Conservation (phyloP, 2,329 filamentous ascomycete genomes). For the Fusarium torulosum region DNA sequence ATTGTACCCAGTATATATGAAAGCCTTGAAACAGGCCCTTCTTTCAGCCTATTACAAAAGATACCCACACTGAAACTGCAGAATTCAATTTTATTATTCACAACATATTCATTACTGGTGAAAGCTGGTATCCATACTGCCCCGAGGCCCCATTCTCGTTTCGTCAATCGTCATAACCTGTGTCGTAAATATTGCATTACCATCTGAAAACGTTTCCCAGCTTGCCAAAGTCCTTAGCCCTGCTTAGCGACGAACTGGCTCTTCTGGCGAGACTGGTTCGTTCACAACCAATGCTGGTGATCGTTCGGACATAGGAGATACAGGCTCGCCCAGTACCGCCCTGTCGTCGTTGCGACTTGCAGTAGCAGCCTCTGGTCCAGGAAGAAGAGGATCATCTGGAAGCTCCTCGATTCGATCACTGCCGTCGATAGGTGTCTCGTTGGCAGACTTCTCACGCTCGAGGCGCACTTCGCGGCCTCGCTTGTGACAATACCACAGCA, state of each 20-base stretch:
- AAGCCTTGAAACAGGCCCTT: conserved; percentile 1
- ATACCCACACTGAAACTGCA: conserved; percentile 49
- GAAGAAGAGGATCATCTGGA: conserved; percentile 61
- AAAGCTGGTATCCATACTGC: conserved; percentile 29
- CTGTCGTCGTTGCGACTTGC: conserved; percentile 15
- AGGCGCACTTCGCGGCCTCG: conserved; percentile 88
- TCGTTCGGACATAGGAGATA: conserved; percentile 36
- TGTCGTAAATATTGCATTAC: conserved; percentile 33
- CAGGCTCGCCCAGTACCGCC: conserved; percentile 30
- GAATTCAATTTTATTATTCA: conserved; percentile 34
- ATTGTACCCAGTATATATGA: not conserved
- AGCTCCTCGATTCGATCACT: conserved; percentile 62
- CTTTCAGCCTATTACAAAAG: conserved; percentile 24
- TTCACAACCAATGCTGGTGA: conserved; percentile 19
- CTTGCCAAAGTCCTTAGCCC: not conserved
- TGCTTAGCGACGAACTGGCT: conserved; percentile 26
- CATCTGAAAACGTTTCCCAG: conserved; percentile 10
- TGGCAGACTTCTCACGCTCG: conserved; percentile 65
- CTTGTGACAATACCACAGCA: conserved; percentile 99
- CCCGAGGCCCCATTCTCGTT: conserved; percentile 16
- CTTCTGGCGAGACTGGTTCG: conserved; percentile 22
- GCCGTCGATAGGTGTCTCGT: conserved; percentile 54
- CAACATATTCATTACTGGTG: conserved; percentile 17
- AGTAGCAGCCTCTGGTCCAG: conserved; percentile 48
- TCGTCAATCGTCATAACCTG: conserved; percentile 24